Percentiles rank a stretch among this genome's conserved stretches.
Conservation (phyloP, 305 asterid genomes). For the Solanum aculeatissimum region DNA sequence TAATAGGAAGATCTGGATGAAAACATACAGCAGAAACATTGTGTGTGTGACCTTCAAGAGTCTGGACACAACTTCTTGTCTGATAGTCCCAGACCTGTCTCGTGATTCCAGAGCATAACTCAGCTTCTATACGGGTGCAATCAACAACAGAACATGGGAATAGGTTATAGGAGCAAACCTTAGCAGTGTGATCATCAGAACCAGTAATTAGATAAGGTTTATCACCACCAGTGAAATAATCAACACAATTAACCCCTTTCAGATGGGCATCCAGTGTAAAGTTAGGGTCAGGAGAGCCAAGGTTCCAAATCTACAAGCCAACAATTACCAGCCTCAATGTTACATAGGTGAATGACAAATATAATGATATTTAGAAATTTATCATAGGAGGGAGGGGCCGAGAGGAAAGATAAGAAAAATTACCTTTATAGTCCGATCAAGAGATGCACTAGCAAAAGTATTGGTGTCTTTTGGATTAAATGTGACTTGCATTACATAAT, state of each 20-base stretch:
- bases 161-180: conserved; percentile 39
- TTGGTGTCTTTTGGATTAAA: conserved; percentile 97
- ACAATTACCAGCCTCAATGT: neutral
- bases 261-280: conserved; percentile 93
- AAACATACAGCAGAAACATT: conserved; percentile 97
- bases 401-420: neutral
- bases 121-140: neutral
- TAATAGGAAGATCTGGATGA: conserved; percentile 97
- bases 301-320: conserved; percentile 83
- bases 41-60: conserved; percentile 97
- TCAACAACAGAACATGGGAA: conserved; percentile 6
- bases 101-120: conserved; percentile 4
- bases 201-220: conserved; percentile 93
- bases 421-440: conserved; percentile 97
- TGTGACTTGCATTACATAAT: conserved; percentile 99
- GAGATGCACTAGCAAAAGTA: conserved; percentile 99
- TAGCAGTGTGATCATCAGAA: conserved; percentile 98
- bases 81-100: conserved; percentile 98
- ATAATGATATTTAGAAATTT: neutral
- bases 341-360: neutral
- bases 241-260: conserved; percentile 98
- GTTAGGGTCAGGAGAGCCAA: conserved; percentile 98
- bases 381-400: neutral
- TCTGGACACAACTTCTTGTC: conserved; percentile 95
- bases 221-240: conserved; percentile 96